Evolutionary conservation across 2,329 filamentous ascomycete genomes (phyloP), one percentile per base, ranked within the genome.

Genomic region (Fusarium sp.): DNA sequence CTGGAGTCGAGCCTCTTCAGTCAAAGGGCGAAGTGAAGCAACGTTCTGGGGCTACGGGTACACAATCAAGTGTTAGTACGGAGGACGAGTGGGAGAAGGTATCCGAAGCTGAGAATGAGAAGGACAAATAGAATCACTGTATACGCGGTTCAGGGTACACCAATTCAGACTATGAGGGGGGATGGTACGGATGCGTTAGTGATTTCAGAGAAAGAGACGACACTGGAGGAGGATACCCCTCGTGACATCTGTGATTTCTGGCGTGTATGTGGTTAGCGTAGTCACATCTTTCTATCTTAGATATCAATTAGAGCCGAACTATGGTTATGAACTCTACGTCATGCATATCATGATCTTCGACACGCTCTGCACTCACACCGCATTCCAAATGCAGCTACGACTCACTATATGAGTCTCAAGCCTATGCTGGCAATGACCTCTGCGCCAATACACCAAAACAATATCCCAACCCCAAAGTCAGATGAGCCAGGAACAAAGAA

Each of bases 41-140:
- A 57, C 85, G 87, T 51, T 77, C 85, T 53, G 71, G 68, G 20
- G 64, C 83, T 47, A 85, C 83, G 57, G 86, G 85, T 42, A 85
- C 84, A 30, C 89, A 87, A 81, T 90, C 88, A 51, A 87, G 88
- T 59, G 87, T 83, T 26, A 96, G 94, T 83, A 98, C 95, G 9
- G 96, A 98, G 84, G 96, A 96, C 79, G 96, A 98, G 84, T 98
- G 96, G 96, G 96, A 98, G 86, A 97, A 96, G 86, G 93, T 98
- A 8, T 94, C 94, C 28, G 93, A 93, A 82, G 90, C 87, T 66
- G 90, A 91, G 85, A 87, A 87, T 76, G 88, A 89, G 74, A 90
- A 90, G 82, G 86, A 86, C 68, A 89, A 88, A 79, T 88, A 78
- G 67, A 70, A 66, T 35, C 24, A 63, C 32, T 39, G 50, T 51